phyloP scores from a whole-genome alignment of 768 basidiomycete genomes.

The Exsudoporus frostii region DNA sequence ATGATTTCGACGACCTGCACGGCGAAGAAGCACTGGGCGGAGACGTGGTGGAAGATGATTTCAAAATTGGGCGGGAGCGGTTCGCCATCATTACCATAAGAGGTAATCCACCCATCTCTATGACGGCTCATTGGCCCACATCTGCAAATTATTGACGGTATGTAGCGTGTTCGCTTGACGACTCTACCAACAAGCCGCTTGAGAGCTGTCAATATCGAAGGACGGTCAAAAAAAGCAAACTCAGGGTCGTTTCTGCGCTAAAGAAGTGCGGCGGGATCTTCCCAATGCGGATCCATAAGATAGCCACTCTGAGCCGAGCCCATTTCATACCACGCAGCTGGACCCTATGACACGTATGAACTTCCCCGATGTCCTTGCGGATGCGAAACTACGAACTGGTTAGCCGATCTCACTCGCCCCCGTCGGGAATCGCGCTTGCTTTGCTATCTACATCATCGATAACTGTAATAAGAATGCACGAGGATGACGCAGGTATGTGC shows the following conservation, averaged over 20 bases:
- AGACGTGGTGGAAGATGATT: background rate
- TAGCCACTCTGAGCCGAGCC: background rate
- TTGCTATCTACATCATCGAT: slow-evolving; percentile 1
- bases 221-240: too few relatives aligned
- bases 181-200: too few relatives aligned
- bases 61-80: slow-evolving; percentile 1
- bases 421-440: slow-evolving; percentile 6
- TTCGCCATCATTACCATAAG: background rate
- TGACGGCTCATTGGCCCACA: background rate
- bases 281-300: background rate
- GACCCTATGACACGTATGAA: slow-evolving; percentile 17
- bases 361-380: background rate
- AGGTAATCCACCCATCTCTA: background rate
- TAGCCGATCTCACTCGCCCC: slow-evolving; percentile 3
- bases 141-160: too few relatives aligned
- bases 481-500: slow-evolving; percentile 10
- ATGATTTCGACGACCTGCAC: slow-evolving; percentile 5
- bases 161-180: too few relatives aligned
- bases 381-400: background rate
- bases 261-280: too few relatives aligned
- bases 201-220: too few relatives aligned
- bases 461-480: slow-evolving; percentile 2
- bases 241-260: too few relatives aligned
- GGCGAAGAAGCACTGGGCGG: background rate
- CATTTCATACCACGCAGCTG: slow-evolving; percentile 5